Evolutionary conservation across 148 eudicot species (phyloP), one percentile per base, ranked within the genome.

Genomic region (Suaeda aralocaspica): DNA sequence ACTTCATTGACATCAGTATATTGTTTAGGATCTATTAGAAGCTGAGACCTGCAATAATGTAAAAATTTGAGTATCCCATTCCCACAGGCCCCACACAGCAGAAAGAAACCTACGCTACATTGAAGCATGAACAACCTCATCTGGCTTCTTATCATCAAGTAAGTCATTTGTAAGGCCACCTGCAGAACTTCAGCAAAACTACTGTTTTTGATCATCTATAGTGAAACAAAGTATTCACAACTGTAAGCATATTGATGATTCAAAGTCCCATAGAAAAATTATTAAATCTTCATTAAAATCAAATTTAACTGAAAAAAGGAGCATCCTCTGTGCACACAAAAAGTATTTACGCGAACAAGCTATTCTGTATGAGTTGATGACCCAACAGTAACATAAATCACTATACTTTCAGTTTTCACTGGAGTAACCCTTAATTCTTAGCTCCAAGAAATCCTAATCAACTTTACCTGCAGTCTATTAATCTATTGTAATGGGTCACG

Each of bases 161-260:
- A 94, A 81, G 16, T 96, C 83, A 83, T 94, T 89, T 74, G 99
- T 89, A 72, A 89, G 92, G 72, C 99, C 99, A 48, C 85, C n/a
- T n/a, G 88, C 52, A 94, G 82, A 75, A 89, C 86, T 51, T 94
- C 96, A 77, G n/a, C n/a, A 91, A 86, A 76, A 91, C 85, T 25
- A 80, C 19, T 44, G 78, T 72, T 75, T 84, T 78, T 78, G 19
- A 85, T 83, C 42, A 80, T 79, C 99, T 93, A 83, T 74, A 60
- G 66, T 73, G 29, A 78, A 65, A 31, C 39, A 78, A 62, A 46
- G 56, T 63, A 46, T 53, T 68, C 36, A 71, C 57, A n/a, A 71
- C 57, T 50, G n/a, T 50, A 62, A 72, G 51, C 55, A 58, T 28
- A 33, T 28, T 44, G 21, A 21, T 13, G 60, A 31, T 39, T 33